Base-by-base conservation (phyloP, 306 rosid genomes). In the Cicer pinnatifidum region DNA sequence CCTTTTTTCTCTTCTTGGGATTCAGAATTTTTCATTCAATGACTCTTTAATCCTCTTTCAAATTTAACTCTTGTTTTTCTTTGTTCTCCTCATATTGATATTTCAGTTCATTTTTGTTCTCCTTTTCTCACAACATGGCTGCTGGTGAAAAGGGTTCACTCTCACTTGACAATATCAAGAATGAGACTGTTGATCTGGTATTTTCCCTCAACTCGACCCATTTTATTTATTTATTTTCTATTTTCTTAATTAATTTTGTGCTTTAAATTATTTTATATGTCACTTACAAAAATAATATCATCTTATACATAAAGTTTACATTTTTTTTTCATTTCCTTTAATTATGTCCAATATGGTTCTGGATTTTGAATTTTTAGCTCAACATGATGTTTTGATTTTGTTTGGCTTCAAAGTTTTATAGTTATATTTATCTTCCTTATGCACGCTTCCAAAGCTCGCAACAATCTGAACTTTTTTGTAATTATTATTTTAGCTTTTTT, bases 131-230 rank as follows among this genome's bases (percentile, higher is more conserved):
- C n/a, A 46, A 5, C 61, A 88, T 88, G 94, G 91, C 72, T 3
- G 89, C 72, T 6, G 65, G 54, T 16, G 91, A 80, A 9, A 88
- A 81, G 28, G 87, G 79, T 8, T 4, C 16, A 17, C 78, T 89
- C 63, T 74, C 81, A 51, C 88, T 93, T 0, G 97, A 93, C 37
- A 89, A 83, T 86, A 88, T 93, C 89, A 91, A 80, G 89, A 93
- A 93, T 45, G 98, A 93, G 62, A 86, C 94, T 17, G 98, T 93
- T 84, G 98, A 93, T 89, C 84, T 93, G 97, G 98, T 93, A 93
- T 16, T 17, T 61, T 20, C 19, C 12, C 8, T 37, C 4, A 7
- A 23, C 11, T 1, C 4, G 2, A 28, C 33, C n/a, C 10, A 7
- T 9, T 59, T 53, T 11, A 0, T 51, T 39, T 35, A 9, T 76